These are phyloP conservation scores for Cichorium intybus DNA, from an alignment of 140 eudicot genomes.

Conservation along the genomic window DNA sequence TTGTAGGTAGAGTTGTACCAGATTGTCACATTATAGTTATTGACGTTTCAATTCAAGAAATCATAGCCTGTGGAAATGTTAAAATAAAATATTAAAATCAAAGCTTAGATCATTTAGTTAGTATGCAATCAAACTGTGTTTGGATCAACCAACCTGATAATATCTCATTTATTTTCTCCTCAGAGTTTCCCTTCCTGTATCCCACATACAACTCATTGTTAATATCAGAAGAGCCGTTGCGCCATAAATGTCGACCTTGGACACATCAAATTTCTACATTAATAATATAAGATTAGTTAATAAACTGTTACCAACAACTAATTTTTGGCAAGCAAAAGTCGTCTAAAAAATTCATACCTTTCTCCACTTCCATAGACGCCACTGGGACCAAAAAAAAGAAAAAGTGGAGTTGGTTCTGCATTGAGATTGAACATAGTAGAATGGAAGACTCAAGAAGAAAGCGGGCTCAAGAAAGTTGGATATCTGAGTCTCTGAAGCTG, in stretches of 20 bases:
- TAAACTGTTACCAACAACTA: too few relatives aligned
- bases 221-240: constrained; percentile 80
- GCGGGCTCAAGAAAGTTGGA: constrained; percentile 70
- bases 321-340: not conserved
- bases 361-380: constrained; percentile 35
- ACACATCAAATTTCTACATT: constrained; percentile 64
- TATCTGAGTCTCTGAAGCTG: constrained; percentile 42
- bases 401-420: constrained; percentile 54
- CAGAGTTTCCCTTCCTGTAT: constrained; percentile 68
- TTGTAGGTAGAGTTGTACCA: constrained; percentile 88
- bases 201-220: constrained; percentile 84
- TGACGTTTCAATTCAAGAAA: constrained; percentile 60
- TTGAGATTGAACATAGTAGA: constrained; percentile 57
- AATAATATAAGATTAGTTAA: constrained; percentile 7
- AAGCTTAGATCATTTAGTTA: constrained; percentile 12
- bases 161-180: constrained; percentile 65
- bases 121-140: not conserved
- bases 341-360: constrained; percentile 40
- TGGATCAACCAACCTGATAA: constrained; percentile 56
- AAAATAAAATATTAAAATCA: not conserved
- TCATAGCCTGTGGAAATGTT: constrained; percentile 66
- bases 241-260: constrained; percentile 73
- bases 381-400: constrained; percentile 44
- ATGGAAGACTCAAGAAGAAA: constrained; percentile 50
- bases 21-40: constrained; percentile 62